phyloP scores from a whole-genome alignment of 2,329 filamentous ascomycete species.

The Ploettnerulaceae sp. region DNA sequence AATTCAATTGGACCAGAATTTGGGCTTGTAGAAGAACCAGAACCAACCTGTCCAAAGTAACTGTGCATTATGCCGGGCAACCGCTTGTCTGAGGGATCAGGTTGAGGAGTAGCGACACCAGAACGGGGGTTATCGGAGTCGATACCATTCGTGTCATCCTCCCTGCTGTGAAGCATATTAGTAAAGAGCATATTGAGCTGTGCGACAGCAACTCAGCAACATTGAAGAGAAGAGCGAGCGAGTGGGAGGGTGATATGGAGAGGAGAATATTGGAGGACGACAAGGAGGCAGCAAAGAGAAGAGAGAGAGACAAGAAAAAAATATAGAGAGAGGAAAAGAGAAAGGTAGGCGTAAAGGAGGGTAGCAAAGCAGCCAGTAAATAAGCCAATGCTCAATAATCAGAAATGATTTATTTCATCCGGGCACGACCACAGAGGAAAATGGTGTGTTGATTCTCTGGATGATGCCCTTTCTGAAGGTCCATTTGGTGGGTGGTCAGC shows the following conservation, averaged over 20 bases:
- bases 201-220: not conserved
- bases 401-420: constrained; percentile 18
- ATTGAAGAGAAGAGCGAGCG: not conserved
- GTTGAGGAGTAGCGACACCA: constrained; percentile 86
- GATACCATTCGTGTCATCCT: constrained; percentile 70
- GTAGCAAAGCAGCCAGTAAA: too few relatives aligned
- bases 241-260: not conserved
- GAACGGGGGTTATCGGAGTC: constrained; percentile 85
- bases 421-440: constrained; percentile 8
- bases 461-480: too few relatives aligned
- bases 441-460: too few relatives aligned
- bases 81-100: constrained; percentile 90
- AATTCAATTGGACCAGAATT: constrained; percentile 32
- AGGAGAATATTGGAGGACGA: too few relatives aligned
- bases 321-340: too few relatives aligned
- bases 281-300: too few relatives aligned
- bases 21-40: constrained; percentile 54
- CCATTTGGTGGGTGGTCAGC: too few relatives aligned
- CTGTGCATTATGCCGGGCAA: constrained; percentile 89
- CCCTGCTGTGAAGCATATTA: constrained; percentile 35
- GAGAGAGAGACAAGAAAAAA: constrained; percentile 4
- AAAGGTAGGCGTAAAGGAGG: too few relatives aligned
- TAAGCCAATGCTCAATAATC: constrained; percentile 14
- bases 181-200: constrained; percentile 23
- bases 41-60: constrained; percentile 99